phyloP scores from a whole-genome alignment of 306 rosid genomes.

The Quercus parvula region DNA sequence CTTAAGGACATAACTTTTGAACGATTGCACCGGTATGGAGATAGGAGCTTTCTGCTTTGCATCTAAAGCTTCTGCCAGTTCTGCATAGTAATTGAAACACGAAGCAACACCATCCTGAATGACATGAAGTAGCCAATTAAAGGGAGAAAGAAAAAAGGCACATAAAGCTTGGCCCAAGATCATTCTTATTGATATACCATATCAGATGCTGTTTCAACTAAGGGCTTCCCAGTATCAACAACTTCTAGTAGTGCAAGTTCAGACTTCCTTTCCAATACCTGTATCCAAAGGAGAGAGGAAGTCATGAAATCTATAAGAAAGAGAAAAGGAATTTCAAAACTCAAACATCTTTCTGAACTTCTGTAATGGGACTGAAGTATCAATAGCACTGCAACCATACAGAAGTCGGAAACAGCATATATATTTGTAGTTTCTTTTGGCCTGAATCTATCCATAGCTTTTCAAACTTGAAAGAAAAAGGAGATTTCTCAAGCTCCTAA shows the following conservation, averaged over 20 bases:
- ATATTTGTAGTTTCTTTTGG: too few relatives aligned
- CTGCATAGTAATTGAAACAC: constrained; percentile 93
- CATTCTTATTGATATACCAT: constrained; percentile 11
- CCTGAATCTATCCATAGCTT: too few relatives aligned
- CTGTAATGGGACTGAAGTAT: too few relatives aligned
- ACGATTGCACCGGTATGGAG: constrained; percentile 79
- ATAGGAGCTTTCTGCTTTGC: constrained; percentile 70
- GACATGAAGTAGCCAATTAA: neutral
- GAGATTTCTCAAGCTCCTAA: too few relatives aligned
- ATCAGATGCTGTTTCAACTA: constrained; percentile 94
- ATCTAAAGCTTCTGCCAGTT: constrained; percentile 92
- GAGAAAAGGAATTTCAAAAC: too few relatives aligned
- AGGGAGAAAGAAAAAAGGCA: too few relatives aligned
- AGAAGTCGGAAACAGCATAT: too few relatives aligned
- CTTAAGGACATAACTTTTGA: constrained; percentile 66
- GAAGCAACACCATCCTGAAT: constrained; percentile 95
- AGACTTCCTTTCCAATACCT: constrained; percentile 68
- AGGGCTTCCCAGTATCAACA: constrained; percentile 81
- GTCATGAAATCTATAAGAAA: too few relatives aligned
- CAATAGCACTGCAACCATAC: too few relatives aligned
- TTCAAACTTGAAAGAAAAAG: too few relatives aligned
- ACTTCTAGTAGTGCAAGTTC: constrained; percentile 68
- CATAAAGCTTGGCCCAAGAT: too few relatives aligned
- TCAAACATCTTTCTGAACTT: too few relatives aligned
- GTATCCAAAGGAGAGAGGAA: neutral